phyloP scores from a whole-genome alignment of 108 stramenopile genomes.

The Tribonema minus region DNA sequence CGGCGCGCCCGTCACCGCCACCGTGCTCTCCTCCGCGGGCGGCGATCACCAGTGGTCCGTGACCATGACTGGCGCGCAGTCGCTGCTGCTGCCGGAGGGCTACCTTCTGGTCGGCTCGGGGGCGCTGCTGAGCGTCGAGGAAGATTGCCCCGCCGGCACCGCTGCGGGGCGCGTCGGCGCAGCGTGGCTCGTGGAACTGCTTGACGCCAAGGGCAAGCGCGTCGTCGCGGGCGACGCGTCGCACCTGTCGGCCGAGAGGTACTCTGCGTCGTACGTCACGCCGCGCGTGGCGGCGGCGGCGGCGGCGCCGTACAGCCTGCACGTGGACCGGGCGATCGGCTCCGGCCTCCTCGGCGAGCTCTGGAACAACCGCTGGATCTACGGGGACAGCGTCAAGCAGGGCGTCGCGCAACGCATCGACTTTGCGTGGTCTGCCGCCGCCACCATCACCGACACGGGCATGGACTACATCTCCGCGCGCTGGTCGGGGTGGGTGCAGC shows the following conservation, averaged over 20 bases:
- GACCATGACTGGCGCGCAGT: neutral
- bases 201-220: neutral
- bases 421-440: constrained; percentile 60
- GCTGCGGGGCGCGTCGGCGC: constrained; percentile 61
- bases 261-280: constrained; percentile 55
- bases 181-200: constrained; percentile 49
- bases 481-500: constrained; percentile 69
- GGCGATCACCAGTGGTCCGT: no score
- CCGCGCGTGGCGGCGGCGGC: constrained; percentile 58
- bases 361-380: constrained; percentile 73
- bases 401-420: constrained; percentile 60
- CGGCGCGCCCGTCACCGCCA: no score
- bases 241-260: constrained; percentile 53
- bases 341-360: constrained; percentile 72
- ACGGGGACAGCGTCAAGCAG: constrained; percentile 52
- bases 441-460: constrained; percentile 59
- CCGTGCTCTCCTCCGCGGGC: no score
- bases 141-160: neutral
- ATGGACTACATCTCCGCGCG: constrained; percentile 68
- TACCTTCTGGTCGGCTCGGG: constrained; percentile 35
- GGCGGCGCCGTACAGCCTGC: constrained; percentile 45
- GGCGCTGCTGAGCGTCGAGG: neutral
- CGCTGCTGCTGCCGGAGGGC: constrained; percentile 9
- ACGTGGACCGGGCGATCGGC: constrained; percentile 34
- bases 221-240: constrained; percentile 38